Percentiles rank a stretch among this genome's conserved stretches.
Conservation (phyloP, 1,139 yeast species). For the Arxiozyma heterogenica region DNA sequence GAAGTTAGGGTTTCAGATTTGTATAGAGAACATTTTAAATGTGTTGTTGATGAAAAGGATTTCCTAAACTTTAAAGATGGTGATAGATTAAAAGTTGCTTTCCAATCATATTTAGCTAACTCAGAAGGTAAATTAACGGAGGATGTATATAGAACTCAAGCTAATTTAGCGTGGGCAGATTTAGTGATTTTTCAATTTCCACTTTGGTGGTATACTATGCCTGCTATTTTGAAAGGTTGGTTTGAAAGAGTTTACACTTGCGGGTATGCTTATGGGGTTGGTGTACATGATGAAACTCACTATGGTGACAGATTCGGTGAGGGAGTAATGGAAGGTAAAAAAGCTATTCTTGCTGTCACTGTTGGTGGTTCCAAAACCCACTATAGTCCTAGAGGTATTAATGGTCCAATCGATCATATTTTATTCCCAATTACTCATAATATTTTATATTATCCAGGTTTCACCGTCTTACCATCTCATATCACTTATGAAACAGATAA, state of each 20-base stretch:
- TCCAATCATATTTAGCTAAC: slow-evolving; percentile 15
- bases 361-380: slow-evolving; percentile 15
- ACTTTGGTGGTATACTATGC: slow-evolving; percentile 25
- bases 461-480: slow-evolving; percentile 18
- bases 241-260: slow-evolving; percentile 21
- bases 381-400: slow-evolving; percentile 18
- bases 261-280: slow-evolving; percentile 18
- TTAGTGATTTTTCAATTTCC: slow-evolving; percentile 19
- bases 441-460: slow-evolving; percentile 19
- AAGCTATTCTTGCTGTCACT: slow-evolving; percentile 17
- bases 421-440: slow-evolving; percentile 23
- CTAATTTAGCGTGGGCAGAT: slow-evolving; percentile 26
- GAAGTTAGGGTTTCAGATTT: slow-evolving; percentile 22
- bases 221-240: slow-evolving; percentile 26
- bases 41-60: slow-evolving; percentile 15
- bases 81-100: slow-evolving; percentile 9
- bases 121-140: slow-evolving; percentile 7
- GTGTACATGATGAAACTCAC: slow-evolving; percentile 8
- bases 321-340: slow-evolving; percentile 18
- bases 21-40: slow-evolving; percentile 18
- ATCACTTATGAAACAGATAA: slow-evolving; percentile 11
- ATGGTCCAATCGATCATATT: slow-evolving; percentile 19
- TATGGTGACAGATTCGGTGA: slow-evolving; percentile 18
- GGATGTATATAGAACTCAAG: slow-evolving; percentile 10
- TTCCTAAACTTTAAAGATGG: slow-evolving; percentile 10